phyloP scores from a whole-genome alignment of 768 basidiomycete genomes.

The Rhizopogon roseolus region DNA sequence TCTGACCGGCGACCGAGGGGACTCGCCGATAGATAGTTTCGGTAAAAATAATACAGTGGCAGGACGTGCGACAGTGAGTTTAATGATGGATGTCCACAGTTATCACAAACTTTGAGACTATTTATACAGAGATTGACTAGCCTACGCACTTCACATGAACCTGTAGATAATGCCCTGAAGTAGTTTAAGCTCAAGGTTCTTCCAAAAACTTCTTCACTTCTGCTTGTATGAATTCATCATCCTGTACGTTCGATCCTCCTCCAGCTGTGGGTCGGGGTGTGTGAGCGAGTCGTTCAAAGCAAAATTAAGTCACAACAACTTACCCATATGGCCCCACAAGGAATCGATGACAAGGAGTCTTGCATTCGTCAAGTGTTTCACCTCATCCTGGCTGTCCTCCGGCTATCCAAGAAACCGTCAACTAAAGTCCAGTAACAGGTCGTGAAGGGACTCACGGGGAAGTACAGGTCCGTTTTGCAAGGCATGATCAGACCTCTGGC shows the following conservation, averaged over 20 bases:
- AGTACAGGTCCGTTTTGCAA: slow-evolving; percentile 55
- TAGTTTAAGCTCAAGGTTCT: slow-evolving; percentile 16
- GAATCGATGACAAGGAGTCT: slow-evolving; percentile 48
- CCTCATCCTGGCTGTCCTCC: slow-evolving; percentile 47
- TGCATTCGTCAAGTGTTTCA: slow-evolving; percentile 35
- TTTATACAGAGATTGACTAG: background rate
- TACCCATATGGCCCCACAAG: slow-evolving; percentile 55
- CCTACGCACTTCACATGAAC: background rate
- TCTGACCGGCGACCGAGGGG: background rate
- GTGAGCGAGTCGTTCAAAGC: background rate
- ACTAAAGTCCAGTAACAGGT: background rate
- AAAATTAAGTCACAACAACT: slow-evolving; percentile 6
- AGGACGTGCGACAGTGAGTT: background rate
- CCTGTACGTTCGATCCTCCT: slow-evolving; percentile 34
- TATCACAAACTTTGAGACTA: background rate
- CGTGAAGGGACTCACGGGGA: slow-evolving; percentile 34
- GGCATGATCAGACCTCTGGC: slow-evolving; percentile 56
- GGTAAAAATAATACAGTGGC: too few relatives aligned
- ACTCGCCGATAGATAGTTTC: background rate
- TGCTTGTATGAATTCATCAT: slow-evolving; percentile 37
- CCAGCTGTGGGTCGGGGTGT: slow-evolving; percentile 29
- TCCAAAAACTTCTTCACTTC: slow-evolving; percentile 43
- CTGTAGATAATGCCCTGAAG: background rate
- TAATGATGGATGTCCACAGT: background rate
- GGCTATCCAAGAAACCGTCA: slow-evolving; percentile 31